Base-by-base conservation (phyloP, 345 rosid genomes). In the Bretschneidera sinensis region DNA sequence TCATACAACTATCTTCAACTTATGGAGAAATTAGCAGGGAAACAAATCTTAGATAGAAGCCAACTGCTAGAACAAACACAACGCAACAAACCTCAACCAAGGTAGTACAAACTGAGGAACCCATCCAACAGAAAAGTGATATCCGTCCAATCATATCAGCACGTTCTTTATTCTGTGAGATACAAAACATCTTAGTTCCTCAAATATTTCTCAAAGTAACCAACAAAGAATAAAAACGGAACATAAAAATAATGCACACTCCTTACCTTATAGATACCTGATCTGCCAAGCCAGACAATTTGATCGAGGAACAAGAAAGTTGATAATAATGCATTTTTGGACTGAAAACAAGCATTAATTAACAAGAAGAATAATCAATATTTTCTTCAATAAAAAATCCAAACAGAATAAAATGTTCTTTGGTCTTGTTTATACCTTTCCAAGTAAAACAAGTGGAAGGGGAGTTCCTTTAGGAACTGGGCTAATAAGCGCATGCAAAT, bases 281-380 rank as follows among this genome's bases (percentile, higher is more conserved):
- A 55, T 85, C 97, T 82, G 64, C 96, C 83, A 55, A 95, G 97
- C 97, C 97, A 91, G 61, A 88, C 91, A 35, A 95, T 63, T 91
- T 95, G 99, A 82, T 95, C 97, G 59, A 95, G 94, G 70, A 95
- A 95, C 68, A 88, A 78, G 88, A 88, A 95, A 59, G 91, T 82
- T 35, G 94, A 95, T 76, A 88, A 48, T 34, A 91, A 62, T 0
- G 98, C 99, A 82, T 95, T 86, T 71, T 88, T 91, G 20, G 96
- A 88, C 99, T 95, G 88, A 60, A 76, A 0, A 60, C 24, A 66
- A 65, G 59, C 24, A 73, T 51, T 24, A 4, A 39, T 14, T 13
- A 39, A 39, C 9, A 39, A 5, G 10, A 39, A 11, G 10, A 14
- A 31, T 4, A 4, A 11, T 39, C 1, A 39, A 39, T 11, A 39